These are phyloP conservation scores for Serendipita sp. DNA, from an alignment of 1,284 basidiomycete species.

Conservation along the genomic window DNA sequence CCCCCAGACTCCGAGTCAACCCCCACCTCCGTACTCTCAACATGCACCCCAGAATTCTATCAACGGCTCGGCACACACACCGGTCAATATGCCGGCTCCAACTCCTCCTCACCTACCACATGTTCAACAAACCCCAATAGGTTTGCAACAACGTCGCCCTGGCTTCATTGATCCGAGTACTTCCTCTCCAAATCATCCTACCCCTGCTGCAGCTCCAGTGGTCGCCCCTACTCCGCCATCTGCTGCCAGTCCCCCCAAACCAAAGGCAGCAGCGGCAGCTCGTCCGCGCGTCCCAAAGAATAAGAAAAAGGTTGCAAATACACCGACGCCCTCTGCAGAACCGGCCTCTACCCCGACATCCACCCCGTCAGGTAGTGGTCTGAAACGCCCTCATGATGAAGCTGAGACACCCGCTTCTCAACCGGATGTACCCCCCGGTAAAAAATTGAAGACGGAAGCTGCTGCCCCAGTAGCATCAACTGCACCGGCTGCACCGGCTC, in stretches of 20 bases:
- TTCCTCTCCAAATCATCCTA: background rate
- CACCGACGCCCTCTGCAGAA: background rate
- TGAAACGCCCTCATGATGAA: background rate
- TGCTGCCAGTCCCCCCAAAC: constrained; percentile 1
- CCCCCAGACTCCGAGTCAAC: background rate
- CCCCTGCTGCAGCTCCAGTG: background rate
- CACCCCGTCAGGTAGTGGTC: background rate
- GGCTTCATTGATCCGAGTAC: background rate
- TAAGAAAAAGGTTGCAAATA: background rate
- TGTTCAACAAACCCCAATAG: background rate
- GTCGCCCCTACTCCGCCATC: background rate
- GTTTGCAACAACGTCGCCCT: background rate
- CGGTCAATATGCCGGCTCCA: background rate
- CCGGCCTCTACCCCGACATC: background rate
- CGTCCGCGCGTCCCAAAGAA: background rate
- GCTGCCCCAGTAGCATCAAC: background rate
- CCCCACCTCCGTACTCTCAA: background rate
- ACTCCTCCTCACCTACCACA: background rate
- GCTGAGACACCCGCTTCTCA: background rate
- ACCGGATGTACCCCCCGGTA: background rate
- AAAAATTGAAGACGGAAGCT: background rate
- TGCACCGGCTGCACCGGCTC: background rate
- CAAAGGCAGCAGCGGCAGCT: background rate
- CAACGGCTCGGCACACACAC: background rate
- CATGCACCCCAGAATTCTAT: background rate